Conservation (phyloP, 805 yeast genomes). For the Zygosaccharomyces kombuchaensis region DNA sequence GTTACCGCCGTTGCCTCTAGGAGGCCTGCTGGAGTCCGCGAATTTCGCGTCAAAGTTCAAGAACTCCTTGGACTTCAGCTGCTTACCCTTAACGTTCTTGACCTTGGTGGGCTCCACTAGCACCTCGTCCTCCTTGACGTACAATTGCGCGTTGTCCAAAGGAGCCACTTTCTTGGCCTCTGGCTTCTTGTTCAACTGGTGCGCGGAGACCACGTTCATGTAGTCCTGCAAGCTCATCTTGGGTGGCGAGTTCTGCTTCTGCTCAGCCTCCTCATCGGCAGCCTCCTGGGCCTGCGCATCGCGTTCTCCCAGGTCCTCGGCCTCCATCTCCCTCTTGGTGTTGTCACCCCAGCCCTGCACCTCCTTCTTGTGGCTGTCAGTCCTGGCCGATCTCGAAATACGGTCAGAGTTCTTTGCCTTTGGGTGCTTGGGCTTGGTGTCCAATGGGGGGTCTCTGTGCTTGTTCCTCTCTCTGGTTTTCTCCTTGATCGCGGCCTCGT, state of each 20-base stretch:
- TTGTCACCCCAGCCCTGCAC: slow-evolving; percentile 88
- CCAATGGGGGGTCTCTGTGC: slow-evolving; percentile 51
- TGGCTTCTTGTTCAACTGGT: slow-evolving; percentile 48
- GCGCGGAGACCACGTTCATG: slow-evolving; percentile 60
- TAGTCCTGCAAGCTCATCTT: slow-evolving; percentile 80
- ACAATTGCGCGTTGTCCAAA: slow-evolving; percentile 48
- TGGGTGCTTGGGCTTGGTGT: slow-evolving; percentile 52
- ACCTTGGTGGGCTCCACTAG: slow-evolving; percentile 55
- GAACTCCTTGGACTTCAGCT: slow-evolving; percentile 73
- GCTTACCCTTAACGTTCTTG: slow-evolving; percentile 69
- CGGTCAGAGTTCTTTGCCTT: slow-evolving; percentile 58
- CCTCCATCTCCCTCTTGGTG: slow-evolving; percentile 57
- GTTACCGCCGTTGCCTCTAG: slow-evolving; percentile 30
- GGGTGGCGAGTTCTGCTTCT: slow-evolving; percentile 45
- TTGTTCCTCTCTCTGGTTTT: slow-evolving; percentile 65
- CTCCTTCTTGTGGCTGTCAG: slow-evolving; percentile 80
- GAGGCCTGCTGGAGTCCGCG: slow-evolving; percentile 49
- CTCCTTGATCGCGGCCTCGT: slow-evolving; percentile 81
- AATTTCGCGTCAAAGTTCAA: slow-evolving; percentile 72
- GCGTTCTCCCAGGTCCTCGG: slow-evolving; percentile 49
- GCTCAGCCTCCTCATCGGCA: slow-evolving; percentile 58
- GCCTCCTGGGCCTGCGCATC: slow-evolving; percentile 53
- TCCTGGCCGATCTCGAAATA: slow-evolving; percentile 77
- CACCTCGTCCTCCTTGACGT: slow-evolving; percentile 61
- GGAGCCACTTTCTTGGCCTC: slow-evolving; percentile 37